These are phyloP conservation scores for Polyplosphaeria fusca DNA, from an alignment of 495 filamentous ascomycete genomes.

Conservation along the genomic window DNA sequence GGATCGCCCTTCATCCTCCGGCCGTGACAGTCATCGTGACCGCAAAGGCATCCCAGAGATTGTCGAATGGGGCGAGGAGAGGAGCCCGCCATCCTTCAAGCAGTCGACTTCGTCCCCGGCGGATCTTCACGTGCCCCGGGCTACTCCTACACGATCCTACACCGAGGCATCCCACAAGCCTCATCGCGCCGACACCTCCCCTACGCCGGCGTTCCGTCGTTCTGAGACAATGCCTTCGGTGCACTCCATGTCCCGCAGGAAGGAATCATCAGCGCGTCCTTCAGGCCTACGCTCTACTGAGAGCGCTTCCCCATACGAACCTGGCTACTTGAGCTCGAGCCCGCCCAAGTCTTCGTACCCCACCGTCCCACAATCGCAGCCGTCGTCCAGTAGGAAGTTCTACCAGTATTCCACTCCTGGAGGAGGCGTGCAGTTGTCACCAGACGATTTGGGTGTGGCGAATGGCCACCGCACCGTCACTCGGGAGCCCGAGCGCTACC, in stretches of 20 bases:
- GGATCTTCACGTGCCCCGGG: conserved; percentile 26
- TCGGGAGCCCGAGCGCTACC: conserved; percentile 25
- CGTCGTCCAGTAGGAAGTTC: conserved; percentile 15
- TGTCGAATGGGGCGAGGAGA: conserved; percentile 30
- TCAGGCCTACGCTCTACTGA: conserved; percentile 28
- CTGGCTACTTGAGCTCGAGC: conserved; percentile 14
- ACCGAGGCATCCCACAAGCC: conserved; percentile 23
- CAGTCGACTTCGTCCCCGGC: conserved; percentile 30
- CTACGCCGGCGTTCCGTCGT: conserved; percentile 30
- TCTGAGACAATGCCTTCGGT: conserved; percentile 33
- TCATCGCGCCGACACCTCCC: conserved; percentile 25
- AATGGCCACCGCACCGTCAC: conserved; percentile 31
- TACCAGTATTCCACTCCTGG: conserved; percentile 15
- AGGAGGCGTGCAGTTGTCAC: conserved; percentile 9
- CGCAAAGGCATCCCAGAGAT: conserved; percentile 34
- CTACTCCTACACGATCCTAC: conserved; percentile 26
- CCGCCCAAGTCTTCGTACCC: conserved; percentile 13
- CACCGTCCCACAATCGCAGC: conserved; percentile 8
- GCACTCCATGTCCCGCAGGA: conserved; percentile 23
- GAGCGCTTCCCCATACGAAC: conserved; percentile 17
- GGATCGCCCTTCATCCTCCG: conserved; percentile 23
- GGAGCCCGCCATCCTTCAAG: conserved; percentile 24
- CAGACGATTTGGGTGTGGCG: conserved; percentile 22
- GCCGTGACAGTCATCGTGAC: conserved; percentile 22
- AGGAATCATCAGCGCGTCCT: conserved; percentile 9